Conservation (phyloP, 106 monocot genomes). For the Dendrobium huoshanense region DNA sequence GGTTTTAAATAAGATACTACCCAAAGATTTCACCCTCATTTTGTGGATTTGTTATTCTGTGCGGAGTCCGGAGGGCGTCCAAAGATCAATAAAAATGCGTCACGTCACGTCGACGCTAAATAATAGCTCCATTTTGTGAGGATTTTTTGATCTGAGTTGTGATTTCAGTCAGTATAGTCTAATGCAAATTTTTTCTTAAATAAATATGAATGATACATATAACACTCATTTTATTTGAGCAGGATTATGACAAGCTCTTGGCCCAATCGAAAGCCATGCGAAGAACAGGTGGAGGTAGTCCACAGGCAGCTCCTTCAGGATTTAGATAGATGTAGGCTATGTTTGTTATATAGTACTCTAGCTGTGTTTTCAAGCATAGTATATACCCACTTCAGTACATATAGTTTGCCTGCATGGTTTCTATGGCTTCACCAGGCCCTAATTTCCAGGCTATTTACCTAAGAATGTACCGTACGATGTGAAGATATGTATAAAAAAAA, state of each 20-base stretch:
- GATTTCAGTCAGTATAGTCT: no score
- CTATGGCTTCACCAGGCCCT: background rate
- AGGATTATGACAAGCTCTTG: constrained; percentile 68
- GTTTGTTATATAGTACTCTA: background rate
- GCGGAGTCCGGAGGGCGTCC: no score
- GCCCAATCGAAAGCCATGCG: constrained; percentile 79
- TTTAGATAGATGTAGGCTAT: constrained; percentile 23
- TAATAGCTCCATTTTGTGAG: no score
- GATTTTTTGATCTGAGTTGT: no score
- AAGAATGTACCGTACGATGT: background rate
- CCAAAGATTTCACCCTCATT: no score
- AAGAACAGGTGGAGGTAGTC: constrained; percentile 30
- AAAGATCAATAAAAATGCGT: no score
- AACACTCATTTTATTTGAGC: background rate
- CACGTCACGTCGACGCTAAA: no score
- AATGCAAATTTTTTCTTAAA: no score
- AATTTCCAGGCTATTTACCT: background rate
- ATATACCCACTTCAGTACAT: background rate
- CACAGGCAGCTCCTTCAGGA: constrained; percentile 43
- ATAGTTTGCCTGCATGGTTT: background rate
- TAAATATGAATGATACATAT: no score
- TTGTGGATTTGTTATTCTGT: no score
- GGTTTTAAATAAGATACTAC: no score
- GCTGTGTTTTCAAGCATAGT: background rate
- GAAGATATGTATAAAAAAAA: background rate